Evolutionary conservation across 345 rosid species (phyloP), one percentile per base, ranked within the genome.

Genomic region (Nephelium lappaceum): DNA sequence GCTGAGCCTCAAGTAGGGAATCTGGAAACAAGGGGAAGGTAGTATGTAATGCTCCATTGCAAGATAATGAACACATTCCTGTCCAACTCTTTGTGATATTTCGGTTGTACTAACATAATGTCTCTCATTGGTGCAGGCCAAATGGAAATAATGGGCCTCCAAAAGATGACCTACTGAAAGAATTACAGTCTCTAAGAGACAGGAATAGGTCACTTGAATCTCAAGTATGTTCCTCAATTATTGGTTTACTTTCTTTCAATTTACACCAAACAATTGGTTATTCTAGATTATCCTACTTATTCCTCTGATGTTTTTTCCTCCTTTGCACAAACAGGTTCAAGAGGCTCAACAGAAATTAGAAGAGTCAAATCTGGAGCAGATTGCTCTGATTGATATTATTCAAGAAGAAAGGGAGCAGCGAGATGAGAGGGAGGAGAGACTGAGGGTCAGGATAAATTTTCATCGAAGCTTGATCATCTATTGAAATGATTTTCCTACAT

Each of bases 371-470:
- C 78, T 64, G 42, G 86, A 81, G 15, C 80, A 69, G 25, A 16
- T 1, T 0, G 11, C 27, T 19, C 73, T 81, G 41, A 24, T 67
- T 12, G 64, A 72, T 15, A 53, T 81, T 41, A 19, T 86, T 12
- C 81, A 61, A 42, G 84, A 81, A 16, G 90, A 91, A 77, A 81
- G 83, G 83, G 61, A 2, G 19, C 67, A 53, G 21, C 72, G 77
- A 72, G 81, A 81, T 12, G 67, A 53, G 16, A 43, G 23, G 43
- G 90, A 85, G 81, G 78, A 88, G 31, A 69, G 62, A 74, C 47
- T 90, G 27, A 47, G 42, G 86, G 95, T 91, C 67, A 69, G 87
- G 51, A 70, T n/a, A 18, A 19, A 70, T 49, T 72, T 16, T 19
- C 16, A 57, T n/a, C 36, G 3, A 2, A 8, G 47, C 24, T 19